These are phyloP conservation scores for Melastoma malabathricum DNA, from an alignment of 345 rosid species.

Conservation along the genomic window DNA sequence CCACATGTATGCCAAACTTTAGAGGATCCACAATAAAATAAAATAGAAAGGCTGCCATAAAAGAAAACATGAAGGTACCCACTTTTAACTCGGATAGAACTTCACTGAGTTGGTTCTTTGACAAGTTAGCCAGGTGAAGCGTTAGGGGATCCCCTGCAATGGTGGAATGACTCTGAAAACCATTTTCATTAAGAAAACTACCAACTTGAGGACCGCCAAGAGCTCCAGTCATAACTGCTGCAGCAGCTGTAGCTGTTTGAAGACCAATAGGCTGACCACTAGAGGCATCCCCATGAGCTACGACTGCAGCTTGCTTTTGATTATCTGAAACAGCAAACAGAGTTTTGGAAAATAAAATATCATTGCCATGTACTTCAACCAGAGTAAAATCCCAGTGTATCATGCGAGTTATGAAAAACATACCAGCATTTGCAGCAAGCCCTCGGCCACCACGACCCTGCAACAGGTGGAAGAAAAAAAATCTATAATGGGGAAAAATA, in stretches of 20 bases:
- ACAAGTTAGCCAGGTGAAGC: slow-evolving; percentile 80
- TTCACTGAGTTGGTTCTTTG: slow-evolving; percentile 74
- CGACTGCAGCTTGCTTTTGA: slow-evolving; percentile 52
- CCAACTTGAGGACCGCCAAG: slow-evolving; percentile 62
- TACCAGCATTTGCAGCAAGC: slow-evolving; percentile 40
- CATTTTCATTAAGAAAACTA: slow-evolving; percentile 36
- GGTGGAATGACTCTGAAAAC: slow-evolving; percentile 29
- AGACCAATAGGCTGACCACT: slow-evolving; percentile 77
- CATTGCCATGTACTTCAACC: no score
- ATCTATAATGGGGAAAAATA: background rate
- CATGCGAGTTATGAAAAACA: slow-evolving; percentile 11
- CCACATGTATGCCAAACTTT: slow-evolving; percentile 9
- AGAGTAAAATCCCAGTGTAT: no score
- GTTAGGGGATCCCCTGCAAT: slow-evolving; percentile 72
- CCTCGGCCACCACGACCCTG: slow-evolving; percentile 96
- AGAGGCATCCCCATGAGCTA: slow-evolving; percentile 29
- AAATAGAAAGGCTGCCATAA: background rate
- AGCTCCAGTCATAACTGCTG: slow-evolving; percentile 62
- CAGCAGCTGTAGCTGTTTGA: slow-evolving; percentile 64
- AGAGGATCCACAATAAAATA: slow-evolving; percentile 2
- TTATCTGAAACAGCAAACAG: slow-evolving; percentile 23
- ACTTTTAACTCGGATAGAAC: slow-evolving; percentile 75
- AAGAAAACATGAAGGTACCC: slow-evolving; percentile 4
- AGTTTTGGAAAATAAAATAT: background rate
- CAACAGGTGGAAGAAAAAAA: slow-evolving; percentile 13